Conservation (phyloP, 148 eudicot genomes). For the Fagopyrum tataricum region DNA sequence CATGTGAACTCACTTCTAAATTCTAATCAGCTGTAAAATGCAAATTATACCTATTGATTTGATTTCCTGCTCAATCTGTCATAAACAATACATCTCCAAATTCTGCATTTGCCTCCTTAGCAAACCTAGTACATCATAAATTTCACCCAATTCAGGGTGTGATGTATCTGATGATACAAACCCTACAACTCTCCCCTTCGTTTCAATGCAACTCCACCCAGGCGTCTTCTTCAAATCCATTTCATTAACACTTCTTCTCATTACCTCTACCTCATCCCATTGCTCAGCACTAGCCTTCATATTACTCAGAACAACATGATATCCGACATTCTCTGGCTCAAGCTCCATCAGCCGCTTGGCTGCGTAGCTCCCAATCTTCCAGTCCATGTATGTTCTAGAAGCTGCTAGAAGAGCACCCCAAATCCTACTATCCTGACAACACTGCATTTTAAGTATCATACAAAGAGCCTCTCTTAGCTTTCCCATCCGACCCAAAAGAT, state of each 20-base stretch:
- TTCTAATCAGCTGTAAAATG: too few relatives aligned
- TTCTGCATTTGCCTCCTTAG: constrained; percentile 19
- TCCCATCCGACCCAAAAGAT: constrained; percentile 42
- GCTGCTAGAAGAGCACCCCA: constrained; percentile 54
- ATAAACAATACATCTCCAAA: constrained; percentile 8
- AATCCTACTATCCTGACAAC: constrained; percentile 30
- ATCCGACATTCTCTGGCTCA: constrained; percentile 41
- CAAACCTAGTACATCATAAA: constrained; percentile 22
- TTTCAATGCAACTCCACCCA: constrained; percentile 60
- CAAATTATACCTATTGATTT: not conserved
- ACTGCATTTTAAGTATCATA: constrained; percentile 27
- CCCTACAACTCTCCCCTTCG: constrained; percentile 29
- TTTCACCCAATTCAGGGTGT: constrained; percentile 21
- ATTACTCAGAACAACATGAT: constrained; percentile 37
- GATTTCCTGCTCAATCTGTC: not conserved
- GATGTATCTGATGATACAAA: constrained; percentile 42
- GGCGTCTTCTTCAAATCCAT: constrained; percentile 35
- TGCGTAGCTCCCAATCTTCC: constrained; percentile 32
- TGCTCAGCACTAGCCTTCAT: constrained; percentile 35
- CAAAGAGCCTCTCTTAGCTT: constrained; percentile 33
- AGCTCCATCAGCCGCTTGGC: constrained; percentile 24
- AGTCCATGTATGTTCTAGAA: constrained; percentile 27
- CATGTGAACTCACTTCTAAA: too few relatives aligned
- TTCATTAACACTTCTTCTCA: constrained; percentile 21
- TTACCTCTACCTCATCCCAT: constrained; percentile 40